These are phyloP conservation scores for Balakata baccata DNA, from an alignment of 345 rosid genomes.

Conservation along the genomic window DNA sequence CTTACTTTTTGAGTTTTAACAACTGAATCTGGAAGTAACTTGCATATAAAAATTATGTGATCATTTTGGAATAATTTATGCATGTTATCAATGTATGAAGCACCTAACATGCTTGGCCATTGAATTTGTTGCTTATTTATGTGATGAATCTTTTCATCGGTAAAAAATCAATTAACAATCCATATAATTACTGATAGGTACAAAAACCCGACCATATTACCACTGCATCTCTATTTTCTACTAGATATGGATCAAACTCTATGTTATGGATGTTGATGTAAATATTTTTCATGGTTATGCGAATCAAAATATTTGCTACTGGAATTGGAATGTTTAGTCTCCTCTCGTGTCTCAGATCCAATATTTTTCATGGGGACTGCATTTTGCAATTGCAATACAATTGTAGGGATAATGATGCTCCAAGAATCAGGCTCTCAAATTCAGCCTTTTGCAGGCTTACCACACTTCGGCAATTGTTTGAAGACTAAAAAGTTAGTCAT, in stretches of 20 bases:
- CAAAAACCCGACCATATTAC: constrained; percentile 35
- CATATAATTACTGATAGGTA: constrained; percentile 36
- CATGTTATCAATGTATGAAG: neutral
- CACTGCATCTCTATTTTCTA: no score
- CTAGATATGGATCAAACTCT: neutral
- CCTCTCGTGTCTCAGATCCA: neutral
- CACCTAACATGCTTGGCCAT: neutral
- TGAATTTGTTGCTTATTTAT: neutral
- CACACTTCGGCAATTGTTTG: neutral
- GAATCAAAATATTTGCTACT: neutral
- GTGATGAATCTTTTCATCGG: neutral
- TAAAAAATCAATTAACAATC: neutral
- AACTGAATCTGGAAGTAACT: neutral
- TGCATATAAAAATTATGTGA: neutral
- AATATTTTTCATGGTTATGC: neutral
- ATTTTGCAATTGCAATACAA: no score
- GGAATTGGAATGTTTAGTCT: neutral
- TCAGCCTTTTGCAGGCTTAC: neutral
- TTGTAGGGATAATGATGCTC: no score
- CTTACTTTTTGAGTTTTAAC: neutral
- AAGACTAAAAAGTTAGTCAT: neutral
- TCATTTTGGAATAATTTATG: neutral
- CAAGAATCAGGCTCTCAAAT: neutral
- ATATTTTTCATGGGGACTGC: no score
- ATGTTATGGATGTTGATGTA: neutral